Evolutionary conservation across 345 rosid species (phyloP), one percentile per base, ranked within the genome.

Genomic region (Eucalyptus lansdowneana): DNA sequence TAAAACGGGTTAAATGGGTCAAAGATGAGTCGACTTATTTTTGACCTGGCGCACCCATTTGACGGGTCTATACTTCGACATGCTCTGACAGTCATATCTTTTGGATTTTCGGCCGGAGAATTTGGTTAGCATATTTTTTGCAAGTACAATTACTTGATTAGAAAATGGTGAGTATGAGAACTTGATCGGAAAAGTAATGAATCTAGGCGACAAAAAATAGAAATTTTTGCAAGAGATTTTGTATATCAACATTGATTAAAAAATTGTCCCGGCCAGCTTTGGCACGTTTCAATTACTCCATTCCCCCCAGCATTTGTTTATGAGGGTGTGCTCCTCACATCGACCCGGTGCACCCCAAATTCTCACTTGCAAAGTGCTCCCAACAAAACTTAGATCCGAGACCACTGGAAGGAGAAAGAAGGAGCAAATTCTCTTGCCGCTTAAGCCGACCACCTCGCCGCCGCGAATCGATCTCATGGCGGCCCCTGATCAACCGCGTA

Each of bases 351-450:
- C 44, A 10, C 44, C 6, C 42, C 24, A 3, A 3, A 69, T 34
- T 17, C 3, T 34, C 7, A 17, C 40, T 67, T 4, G 10, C 2
- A 1, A 11, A 67, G 17, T n/a, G 21, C 40, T 15, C 80, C 40
- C 0, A 31, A 1, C 40, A 67, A 67, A 1, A 0, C 42, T 67
- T 17, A 15, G 5, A 31, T 8, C 16, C 16, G 1, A n/a, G 19
- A 14, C 40, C 76, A 7, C 40, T 10, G 1, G 29, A 56, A 22
- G 62, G 9, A 0, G 16, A n/a, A n/a, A 4, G 17, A 14, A 14
- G 19, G 76, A n/a, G 37, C 76, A n/a, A n/a, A 7, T n/a, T 65
- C 31, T 29, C 19, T 65, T 8, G 19, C 72, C 72, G 0, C 34
- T 4, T 62, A 29, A 29, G 34, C 37, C 76, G 19, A 65, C 76